Evolutionary conservation across 495 filamentous ascomycete genomes (phyloP).

Genomic region (Talaromyces stipitatus): DNA sequence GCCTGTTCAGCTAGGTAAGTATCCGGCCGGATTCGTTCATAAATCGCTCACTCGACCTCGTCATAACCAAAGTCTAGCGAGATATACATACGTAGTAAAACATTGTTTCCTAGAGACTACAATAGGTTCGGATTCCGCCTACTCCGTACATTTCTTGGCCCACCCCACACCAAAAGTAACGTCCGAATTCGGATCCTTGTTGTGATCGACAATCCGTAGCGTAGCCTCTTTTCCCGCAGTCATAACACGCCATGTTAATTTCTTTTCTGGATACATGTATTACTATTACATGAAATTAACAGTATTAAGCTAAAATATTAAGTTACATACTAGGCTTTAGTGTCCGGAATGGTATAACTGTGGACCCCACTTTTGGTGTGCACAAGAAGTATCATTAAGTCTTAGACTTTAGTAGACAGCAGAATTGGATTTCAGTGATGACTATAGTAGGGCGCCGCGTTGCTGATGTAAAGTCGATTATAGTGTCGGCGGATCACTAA

Average conservation of each 20-base stretch:
- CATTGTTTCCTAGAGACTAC: neutral
- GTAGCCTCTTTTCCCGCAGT: neutral
- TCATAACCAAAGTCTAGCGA: neutral
- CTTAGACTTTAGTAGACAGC: neutral
- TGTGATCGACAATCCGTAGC: neutral
- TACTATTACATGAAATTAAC: neutral
- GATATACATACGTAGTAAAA: neutral
- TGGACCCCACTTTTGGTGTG: neutral
- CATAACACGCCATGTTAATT: neutral
- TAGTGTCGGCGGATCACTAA: neutral
- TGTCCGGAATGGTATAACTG: neutral
- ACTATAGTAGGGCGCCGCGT: neutral
- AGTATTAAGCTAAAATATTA: neutral
- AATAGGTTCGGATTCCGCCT: neutral
- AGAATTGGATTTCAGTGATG: neutral
- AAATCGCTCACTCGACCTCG: neutral
- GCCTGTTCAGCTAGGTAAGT: neutral
- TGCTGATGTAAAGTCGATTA: neutral
- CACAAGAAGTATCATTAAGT: neutral
- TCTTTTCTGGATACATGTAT: neutral
- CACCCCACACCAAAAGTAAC: neutral
- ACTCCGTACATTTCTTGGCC: neutral
- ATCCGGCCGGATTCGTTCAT: neutral
- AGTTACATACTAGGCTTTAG: neutral
- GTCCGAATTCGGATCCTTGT: neutral